These are phyloP conservation scores for Eutrema salsugineum DNA, from an alignment of 441 rosid genomes.

Conservation along the genomic window DNA sequence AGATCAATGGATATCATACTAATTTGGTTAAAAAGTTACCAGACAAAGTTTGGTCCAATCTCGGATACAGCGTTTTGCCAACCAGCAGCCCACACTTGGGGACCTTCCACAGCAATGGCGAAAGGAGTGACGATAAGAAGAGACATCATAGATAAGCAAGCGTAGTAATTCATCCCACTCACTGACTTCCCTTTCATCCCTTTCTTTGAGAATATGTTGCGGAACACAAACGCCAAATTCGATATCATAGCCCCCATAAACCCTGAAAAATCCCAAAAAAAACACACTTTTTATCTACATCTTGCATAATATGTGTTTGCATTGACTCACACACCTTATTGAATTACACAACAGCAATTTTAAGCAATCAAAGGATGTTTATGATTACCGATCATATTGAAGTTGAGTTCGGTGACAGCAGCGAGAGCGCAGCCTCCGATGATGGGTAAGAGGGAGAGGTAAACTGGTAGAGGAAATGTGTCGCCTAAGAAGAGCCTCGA, in stretches of 20 bases:
- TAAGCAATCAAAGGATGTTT: background rate
- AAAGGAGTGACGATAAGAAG: constrained; percentile 86
- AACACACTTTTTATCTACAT: constrained; percentile 13
- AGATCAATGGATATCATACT: background rate
- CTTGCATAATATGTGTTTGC: background rate
- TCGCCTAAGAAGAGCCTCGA: constrained; percentile 76
- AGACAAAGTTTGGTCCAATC: constrained; percentile 79
- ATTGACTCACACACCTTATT: background rate
- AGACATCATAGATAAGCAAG: constrained; percentile 84
- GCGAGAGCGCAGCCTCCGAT: constrained; percentile 95
- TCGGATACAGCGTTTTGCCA: constrained; percentile 74
- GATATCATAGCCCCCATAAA: constrained; percentile 99
- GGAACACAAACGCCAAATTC: constrained; percentile 84
- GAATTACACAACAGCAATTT: background rate
- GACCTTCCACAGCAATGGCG: constrained; percentile 91
- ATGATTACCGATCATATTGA: constrained; percentile 74
- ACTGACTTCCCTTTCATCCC: constrained; percentile 94
- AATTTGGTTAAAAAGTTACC: constrained; percentile 39
- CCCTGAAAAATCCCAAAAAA: constrained; percentile 45
- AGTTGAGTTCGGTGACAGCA: constrained; percentile 88
- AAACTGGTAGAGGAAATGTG: constrained; percentile 67
- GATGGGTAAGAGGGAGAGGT: constrained; percentile 77
- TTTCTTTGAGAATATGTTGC: constrained; percentile 93
- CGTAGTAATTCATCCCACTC: constrained; percentile 96
- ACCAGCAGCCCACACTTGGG: constrained; percentile 90